Evolutionary conservation across 352 stramenopile species (phyloP), one percentile per base, ranked within the genome.

Genomic region (Globisporangium barbulae): DNA sequence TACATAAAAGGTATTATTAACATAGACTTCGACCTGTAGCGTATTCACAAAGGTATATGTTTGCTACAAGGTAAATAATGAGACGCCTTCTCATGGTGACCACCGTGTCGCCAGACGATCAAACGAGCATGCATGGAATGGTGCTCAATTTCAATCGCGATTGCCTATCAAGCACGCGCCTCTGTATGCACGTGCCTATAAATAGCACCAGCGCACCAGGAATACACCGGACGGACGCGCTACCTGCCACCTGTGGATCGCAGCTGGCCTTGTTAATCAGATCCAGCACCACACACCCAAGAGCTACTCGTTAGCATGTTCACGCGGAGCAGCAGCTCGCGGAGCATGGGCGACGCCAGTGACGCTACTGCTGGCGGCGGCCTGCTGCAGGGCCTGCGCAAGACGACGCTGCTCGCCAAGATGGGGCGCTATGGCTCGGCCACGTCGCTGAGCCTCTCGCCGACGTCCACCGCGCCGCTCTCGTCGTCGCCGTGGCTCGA

Each of bases 361-460:
- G 33, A 52, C 5, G 62, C 30, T 9, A 22, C 31, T 7, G 21
- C 49, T 22, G 15, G 25, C 8, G 64, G 67, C 13, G 73, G 73
- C 0, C 54, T 92, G 56, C 56, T 92, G 31, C 81, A 86, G n/a
- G 83, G 76, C 2, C 71, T 91, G 61, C 61, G 78, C 10, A 78
- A 71, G 64, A 90, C 84, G 64, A 90, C 89, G 48, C 71, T 74
- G 19, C 75, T 81, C 37, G 30, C 50, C 30, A 89, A 85, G 68
- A 90, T 92, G 52, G 70, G 71, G 13, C 79, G 81, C 37, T 84
- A 81, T 49, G 62, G 61, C 3, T 57, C 57, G 21, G 42, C 59
- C 2, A 3, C 65, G 13, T 54, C 28, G 7, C 52, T 61, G 62
- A 58, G 41, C 52, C 62, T 21, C 28, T 49, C 59, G 45, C 48